Evolutionary conservation across 1,284 basidiomycete genomes (phyloP).

Genomic region (Ceratobasidium sp.): DNA sequence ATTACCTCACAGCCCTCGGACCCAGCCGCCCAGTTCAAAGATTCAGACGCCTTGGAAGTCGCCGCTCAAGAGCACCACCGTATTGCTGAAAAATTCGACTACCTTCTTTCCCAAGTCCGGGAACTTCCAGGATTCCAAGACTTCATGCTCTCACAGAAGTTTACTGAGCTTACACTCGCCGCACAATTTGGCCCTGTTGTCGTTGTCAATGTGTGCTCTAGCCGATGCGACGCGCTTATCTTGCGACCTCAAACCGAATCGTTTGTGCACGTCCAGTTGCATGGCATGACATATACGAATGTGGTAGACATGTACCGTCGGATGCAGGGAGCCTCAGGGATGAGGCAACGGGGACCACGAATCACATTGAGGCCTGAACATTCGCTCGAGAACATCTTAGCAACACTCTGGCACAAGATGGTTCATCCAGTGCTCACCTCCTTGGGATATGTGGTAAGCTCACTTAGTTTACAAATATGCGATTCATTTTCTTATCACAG

Average conservation of each 20-base stretch:
- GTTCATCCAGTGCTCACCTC: no score
- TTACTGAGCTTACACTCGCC: neutral
- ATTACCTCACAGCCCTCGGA: no score
- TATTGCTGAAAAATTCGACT: neutral
- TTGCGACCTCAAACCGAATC: neutral
- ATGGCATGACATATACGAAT: no score
- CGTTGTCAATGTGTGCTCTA: constrained; percentile 20
- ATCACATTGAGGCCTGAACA: no score
- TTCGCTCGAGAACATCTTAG: no score
- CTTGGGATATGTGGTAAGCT: no score
- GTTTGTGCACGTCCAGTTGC: constrained; percentile 12
- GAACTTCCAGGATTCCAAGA: constrained; percentile 14
- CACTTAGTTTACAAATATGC: no score
- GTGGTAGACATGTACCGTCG: no score
- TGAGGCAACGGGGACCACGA: no score
- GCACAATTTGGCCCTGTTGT: constrained; percentile 3
- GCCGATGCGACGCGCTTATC: constrained; percentile 39
- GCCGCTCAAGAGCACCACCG: neutral
- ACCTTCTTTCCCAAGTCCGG: neutral
- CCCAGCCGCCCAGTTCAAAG: neutral
- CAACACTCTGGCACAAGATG: no score
- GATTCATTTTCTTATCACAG: no score
- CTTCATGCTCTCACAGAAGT: neutral
- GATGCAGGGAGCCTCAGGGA: no score
- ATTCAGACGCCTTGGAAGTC: neutral